phyloP scores from a whole-genome alignment of 2,329 filamentous ascomycete species.

The Emmonsiellopsis sp. region DNA sequence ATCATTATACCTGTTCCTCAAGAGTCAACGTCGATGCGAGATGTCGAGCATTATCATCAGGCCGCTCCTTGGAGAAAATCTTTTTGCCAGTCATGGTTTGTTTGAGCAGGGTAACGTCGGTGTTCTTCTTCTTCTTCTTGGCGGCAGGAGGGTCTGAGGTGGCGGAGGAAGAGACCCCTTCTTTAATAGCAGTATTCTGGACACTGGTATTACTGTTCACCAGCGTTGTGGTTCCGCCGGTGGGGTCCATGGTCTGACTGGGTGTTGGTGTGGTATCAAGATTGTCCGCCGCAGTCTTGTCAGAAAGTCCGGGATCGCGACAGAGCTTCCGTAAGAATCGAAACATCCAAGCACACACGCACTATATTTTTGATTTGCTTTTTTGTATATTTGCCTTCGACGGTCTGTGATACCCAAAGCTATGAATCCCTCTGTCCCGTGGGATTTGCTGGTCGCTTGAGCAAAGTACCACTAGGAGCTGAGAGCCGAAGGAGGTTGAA shows the following conservation, averaged over 20 bases:
- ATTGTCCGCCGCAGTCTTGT: neutral
- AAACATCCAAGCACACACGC: neutral
- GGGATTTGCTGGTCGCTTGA: neutral
- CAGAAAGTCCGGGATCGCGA: neutral
- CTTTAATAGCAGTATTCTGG: slow-evolving; percentile 2
- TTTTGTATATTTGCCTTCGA: neutral
- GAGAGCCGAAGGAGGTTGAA: neutral
- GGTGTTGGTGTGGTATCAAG: neutral
- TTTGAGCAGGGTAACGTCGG: neutral
- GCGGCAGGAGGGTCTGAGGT: neutral
- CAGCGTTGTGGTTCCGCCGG: neutral
- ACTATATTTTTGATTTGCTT: neutral
- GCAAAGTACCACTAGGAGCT: neutral
- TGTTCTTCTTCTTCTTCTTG: neutral
- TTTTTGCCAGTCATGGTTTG: slow-evolving; percentile 6
- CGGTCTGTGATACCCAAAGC: neutral
- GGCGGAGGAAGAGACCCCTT: neutral
- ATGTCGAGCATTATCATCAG: slow-evolving; percentile 5
- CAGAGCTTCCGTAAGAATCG: slow-evolving; percentile 1
- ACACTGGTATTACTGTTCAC: neutral
- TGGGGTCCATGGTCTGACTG: neutral
- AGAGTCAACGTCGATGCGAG: slow-evolving; percentile 4
- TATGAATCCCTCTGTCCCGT: neutral
- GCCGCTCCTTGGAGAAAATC: slow-evolving; percentile 4
- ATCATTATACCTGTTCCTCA: slow-evolving; percentile 4